These are phyloP conservation scores for Chamaecrista fasciculata DNA, from an alignment of 306 rosid species.

Conservation along the genomic window DNA sequence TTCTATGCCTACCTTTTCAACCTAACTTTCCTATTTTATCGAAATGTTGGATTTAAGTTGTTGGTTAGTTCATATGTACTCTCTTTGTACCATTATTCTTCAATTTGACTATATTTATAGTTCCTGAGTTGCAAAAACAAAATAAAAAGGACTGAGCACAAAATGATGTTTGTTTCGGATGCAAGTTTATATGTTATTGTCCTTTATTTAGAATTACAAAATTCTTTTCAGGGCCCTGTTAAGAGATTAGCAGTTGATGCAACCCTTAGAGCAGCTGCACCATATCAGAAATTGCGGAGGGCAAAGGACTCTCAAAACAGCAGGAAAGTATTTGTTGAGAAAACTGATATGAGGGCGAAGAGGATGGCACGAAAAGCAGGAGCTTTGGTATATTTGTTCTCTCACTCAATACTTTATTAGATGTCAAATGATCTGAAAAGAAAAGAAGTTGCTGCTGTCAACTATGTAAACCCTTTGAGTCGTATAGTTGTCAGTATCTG, in stretches of 20 bases:
- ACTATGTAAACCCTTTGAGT: slow-evolving; percentile 4
- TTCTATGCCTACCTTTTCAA: no score
- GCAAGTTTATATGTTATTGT: neutral
- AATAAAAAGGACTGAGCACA: neutral
- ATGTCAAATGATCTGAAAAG: neutral
- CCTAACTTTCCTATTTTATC: neutral
- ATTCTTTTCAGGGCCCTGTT: slow-evolving; percentile 70
- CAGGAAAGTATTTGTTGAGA: slow-evolving; percentile 91
- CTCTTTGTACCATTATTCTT: neutral
- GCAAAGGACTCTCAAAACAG: slow-evolving; percentile 60
- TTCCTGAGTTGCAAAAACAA: neutral
- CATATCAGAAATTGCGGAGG: slow-evolving; percentile 91
- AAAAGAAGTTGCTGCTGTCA: slow-evolving; percentile 1
- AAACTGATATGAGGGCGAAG: slow-evolving; percentile 94
- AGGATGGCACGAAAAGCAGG: slow-evolving; percentile 99
- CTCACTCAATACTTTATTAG: slow-evolving; percentile 2
- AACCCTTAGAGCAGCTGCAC: slow-evolving; percentile 98
- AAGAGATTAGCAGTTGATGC: slow-evolving; percentile 97
- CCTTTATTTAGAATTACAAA: slow-evolving; percentile 10
- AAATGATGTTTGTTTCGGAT: neutral
- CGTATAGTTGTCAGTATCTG: slow-evolving; percentile 3
- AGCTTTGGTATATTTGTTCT: slow-evolving; percentile 69
- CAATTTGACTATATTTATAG: slow-evolving; percentile 15
- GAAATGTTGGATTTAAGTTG: slow-evolving; percentile 2
- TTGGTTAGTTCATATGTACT: slow-evolving; percentile 6